Percentiles rank a stretch among this genome's conserved stretches.
Evolutionary conservation across 2,329 filamentous ascomycete species (phyloP).

Genomic region (Talaromyces sp.): DNA sequence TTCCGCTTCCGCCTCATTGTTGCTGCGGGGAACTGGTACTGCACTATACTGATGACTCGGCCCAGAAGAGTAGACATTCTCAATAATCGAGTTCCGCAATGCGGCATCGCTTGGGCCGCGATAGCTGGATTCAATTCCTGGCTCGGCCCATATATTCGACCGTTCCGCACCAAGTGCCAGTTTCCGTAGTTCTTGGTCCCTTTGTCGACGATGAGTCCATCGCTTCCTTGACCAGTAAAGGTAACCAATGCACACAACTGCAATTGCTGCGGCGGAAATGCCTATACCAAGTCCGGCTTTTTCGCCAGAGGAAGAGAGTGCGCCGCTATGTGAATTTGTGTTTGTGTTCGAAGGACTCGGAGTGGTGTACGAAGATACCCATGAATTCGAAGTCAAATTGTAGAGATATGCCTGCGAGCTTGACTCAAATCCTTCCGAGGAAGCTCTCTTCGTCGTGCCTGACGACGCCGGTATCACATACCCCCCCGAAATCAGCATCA

Average conservation of each 20-base stretch:
- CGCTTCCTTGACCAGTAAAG: slow-evolving; percentile 53
- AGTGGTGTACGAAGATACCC: slow-evolving; percentile 57
- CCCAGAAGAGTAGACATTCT: slow-evolving; percentile 13
- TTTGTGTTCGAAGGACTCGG: slow-evolving; percentile 29
- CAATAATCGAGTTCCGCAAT: slow-evolving; percentile 14
- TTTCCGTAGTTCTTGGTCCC: slow-evolving; percentile 56
- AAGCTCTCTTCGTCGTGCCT: slow-evolving; percentile 36
- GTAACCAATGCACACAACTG: slow-evolving; percentile 48
- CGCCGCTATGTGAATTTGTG: slow-evolving; percentile 22
- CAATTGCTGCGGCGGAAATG: slow-evolving; percentile 60
- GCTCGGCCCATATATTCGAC: slow-evolving; percentile 43
- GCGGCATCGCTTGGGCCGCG: slow-evolving; percentile 25
- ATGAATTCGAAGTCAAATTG: slow-evolving; percentile 59
- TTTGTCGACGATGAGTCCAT: slow-evolving; percentile 35
- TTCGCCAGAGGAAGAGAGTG: slow-evolving; percentile 34
- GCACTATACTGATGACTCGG: slow-evolving; percentile 16
- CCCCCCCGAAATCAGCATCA: slow-evolving; percentile 62
- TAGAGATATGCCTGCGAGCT: slow-evolving; percentile 55
- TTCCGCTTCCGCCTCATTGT: slow-evolving; percentile 35
- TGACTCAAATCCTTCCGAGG: slow-evolving; percentile 23
- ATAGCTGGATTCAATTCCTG: slow-evolving; percentile 38
- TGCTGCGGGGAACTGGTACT: slow-evolving; percentile 25
- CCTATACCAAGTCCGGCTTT: slow-evolving; percentile 63
- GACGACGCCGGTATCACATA: slow-evolving; percentile 49
- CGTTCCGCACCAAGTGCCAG: slow-evolving; percentile 52